Evolutionary conservation across 2,329 filamentous ascomycete genomes (phyloP).

Genomic region (Cordyceps farinosa): DNA sequence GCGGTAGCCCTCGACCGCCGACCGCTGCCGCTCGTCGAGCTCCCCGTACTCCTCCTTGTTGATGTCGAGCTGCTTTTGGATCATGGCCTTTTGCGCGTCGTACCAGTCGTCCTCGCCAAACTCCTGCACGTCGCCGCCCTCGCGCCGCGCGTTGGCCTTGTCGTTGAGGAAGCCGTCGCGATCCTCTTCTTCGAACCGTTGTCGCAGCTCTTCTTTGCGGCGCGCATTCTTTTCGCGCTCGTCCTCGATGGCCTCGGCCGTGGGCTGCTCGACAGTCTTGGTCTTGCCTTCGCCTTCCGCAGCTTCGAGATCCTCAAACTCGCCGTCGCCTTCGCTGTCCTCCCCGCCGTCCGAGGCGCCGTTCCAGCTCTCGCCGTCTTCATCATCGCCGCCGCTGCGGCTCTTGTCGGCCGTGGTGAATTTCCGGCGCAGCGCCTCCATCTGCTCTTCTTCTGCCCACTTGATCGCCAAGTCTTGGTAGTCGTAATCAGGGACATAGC

Average conservation of each 20-base stretch:
- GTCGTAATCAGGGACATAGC: conserved; percentile 73
- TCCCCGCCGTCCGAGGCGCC: conserved; percentile 52
- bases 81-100: conserved; percentile 87
- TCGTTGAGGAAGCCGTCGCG: conserved; percentile 93
- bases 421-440: conserved; percentile 68
- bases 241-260: conserved; percentile 63
- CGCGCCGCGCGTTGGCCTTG: conserved; percentile 71
- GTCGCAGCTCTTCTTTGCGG: conserved; percentile 88
- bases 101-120: conserved; percentile 99
- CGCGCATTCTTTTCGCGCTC: conserved; percentile 89
- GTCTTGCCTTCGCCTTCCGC: conserved; percentile 60
- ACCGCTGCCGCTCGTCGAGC: conserved; percentile 78
- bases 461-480: conserved; percentile 78
- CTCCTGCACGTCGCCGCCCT: conserved; percentile 66
- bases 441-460: conserved; percentile 76
- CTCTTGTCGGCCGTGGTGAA: conserved; percentile 68
- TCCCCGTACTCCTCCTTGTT: conserved; percentile 90
- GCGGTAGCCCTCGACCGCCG: conserved; percentile 82
- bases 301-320: conserved; percentile 54
- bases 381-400: conserved; percentile 31
- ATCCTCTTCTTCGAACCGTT: conserved; percentile 96
- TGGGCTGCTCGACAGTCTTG: conserved; percentile 37
- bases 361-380: conserved; percentile 52
- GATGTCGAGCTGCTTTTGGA: conserved; percentile 95
- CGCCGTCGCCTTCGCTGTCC: conserved; percentile 51